phyloP scores from a whole-genome alignment of 805 yeast species.

The Teunomyces panamensis region DNA sequence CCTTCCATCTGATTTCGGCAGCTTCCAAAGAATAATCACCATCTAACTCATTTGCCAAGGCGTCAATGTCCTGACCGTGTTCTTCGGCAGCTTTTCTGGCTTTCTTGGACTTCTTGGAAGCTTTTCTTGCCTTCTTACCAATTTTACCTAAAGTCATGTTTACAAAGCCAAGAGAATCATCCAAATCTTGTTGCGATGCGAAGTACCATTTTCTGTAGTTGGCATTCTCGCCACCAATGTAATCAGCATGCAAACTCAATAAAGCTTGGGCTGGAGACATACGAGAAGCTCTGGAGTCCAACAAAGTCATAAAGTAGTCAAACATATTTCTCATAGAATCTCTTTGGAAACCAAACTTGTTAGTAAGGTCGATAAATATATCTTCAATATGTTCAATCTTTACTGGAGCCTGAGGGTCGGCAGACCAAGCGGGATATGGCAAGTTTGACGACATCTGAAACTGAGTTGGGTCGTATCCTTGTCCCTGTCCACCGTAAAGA shows the following conservation, averaged over 20 bases:
- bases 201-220: conserved; percentile 86
- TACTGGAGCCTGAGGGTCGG: conserved; percentile 87
- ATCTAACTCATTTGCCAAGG: conserved; percentile 66
- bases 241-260: conserved; percentile 79
- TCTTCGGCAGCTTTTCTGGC: conserved; percentile 68
- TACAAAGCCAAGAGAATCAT: conserved; percentile 79
- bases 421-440: conserved; percentile 99
- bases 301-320: conserved; percentile 80
- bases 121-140: conserved; percentile 76
- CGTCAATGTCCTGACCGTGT: conserved; percentile 57
- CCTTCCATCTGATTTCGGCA: conserved; percentile 87
- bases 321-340: conserved; percentile 91
- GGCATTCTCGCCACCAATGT: conserved; percentile 84
- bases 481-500: conserved; percentile 63
- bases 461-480: conserved; percentile 58
- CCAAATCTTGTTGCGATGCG: conserved; percentile 85
- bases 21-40: conserved; percentile 81
- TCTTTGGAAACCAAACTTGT: conserved; percentile 87
- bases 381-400: conserved; percentile 82
- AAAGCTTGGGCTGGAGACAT: conserved; percentile 89
- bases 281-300: conserved; percentile 82
- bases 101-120: conserved; percentile 76
- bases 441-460: conserved; percentile 74
- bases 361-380: conserved; percentile 76
- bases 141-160: conserved; percentile 76